phyloP scores from a whole-genome alignment of 2,329 filamentous ascomycete genomes.

The Penicillium freii region DNA sequence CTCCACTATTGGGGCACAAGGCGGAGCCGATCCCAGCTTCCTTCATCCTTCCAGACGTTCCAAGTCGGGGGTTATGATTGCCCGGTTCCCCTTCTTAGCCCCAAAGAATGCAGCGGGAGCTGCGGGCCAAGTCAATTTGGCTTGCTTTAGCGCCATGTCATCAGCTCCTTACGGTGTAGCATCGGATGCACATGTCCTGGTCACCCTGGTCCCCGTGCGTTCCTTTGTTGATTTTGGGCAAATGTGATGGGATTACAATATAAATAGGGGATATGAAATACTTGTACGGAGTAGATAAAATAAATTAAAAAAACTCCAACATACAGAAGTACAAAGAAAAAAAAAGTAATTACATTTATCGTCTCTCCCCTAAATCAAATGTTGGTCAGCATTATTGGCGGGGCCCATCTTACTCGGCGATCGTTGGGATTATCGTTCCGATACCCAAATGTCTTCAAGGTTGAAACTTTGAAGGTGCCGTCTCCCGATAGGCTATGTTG shows the following conservation, averaged over 20 bases:
- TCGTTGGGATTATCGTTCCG: conserved; percentile 10
- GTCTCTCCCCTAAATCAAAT: background rate
- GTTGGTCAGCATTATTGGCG: background rate
- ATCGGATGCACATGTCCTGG: conserved; percentile 7
- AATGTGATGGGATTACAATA: conserved; percentile 2
- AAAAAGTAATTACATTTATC: background rate
- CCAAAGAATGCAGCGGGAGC: conserved; percentile 20
- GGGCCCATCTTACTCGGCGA: conserved; percentile 8
- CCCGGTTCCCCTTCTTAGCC: conserved; percentile 13
- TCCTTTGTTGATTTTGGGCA: background rate
- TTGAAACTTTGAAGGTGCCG: conserved; percentile 17
- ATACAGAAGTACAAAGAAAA: background rate
- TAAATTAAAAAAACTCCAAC: background rate
- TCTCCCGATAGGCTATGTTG: conserved; percentile 15
- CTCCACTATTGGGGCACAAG: conserved; percentile 9
- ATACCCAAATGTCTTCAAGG: conserved; percentile 1
- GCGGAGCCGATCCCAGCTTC: conserved; percentile 23
- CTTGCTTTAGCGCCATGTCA: conserved; percentile 28
- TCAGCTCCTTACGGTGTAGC: conserved; percentile 25
- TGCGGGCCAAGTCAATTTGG: conserved; percentile 22
- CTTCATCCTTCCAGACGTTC: conserved; percentile 27
- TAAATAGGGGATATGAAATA: background rate
- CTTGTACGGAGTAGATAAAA: no score
- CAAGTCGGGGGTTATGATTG: conserved; percentile 17
- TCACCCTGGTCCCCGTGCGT: conserved; percentile 8